Percentiles rank a stretch among this genome's conserved stretches.
These are phyloP conservation scores for Coemansia sp. DNA, from an alignment of 192 early-diverging fungal species.

Conservation along the genomic window DNA sequence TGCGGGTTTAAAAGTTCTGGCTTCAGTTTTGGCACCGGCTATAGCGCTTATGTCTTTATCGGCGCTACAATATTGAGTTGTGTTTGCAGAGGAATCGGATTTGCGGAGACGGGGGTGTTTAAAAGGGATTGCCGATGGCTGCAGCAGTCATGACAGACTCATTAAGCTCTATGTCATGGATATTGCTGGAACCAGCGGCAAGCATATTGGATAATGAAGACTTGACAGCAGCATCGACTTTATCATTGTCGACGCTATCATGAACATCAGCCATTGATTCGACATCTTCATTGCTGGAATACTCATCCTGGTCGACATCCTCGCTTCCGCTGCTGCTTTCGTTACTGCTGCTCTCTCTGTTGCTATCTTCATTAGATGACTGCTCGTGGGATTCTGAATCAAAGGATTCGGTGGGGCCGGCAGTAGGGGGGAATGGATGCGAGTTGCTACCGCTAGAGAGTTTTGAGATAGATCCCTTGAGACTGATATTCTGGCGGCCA, in stretches of 20 bases:
- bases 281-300: constrained; percentile 17
- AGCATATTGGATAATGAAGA: constrained; percentile 11
- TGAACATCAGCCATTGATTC: constrained; percentile 8
- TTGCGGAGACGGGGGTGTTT: constrained; percentile 52
- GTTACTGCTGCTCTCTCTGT: background rate
- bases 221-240: constrained; percentile 2
- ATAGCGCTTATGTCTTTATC: background rate
- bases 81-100: constrained; percentile 20
- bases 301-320: constrained; percentile 2
- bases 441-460: constrained; percentile 15
- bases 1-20: constrained; percentile 1
- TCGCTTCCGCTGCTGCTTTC: background rate
- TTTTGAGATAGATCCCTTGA: constrained; percentile 62
- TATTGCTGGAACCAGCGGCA: constrained; percentile 38
- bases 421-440: background rate
- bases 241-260: background rate
- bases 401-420: background rate
- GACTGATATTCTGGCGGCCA: constrained; percentile 69
- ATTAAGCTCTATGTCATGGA: constrained; percentile 22
- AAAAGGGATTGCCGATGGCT: constrained; percentile 53
- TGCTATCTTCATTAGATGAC: background rate
- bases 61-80: background rate
- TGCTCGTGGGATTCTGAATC: background rate
- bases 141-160: constrained; percentile 37
- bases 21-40: constrained; percentile 1